Evolutionary conservation across 768 basidiomycete genomes (phyloP), one percentile per base, ranked within the genome.

Genomic region (Cubamyces lactineus): DNA sequence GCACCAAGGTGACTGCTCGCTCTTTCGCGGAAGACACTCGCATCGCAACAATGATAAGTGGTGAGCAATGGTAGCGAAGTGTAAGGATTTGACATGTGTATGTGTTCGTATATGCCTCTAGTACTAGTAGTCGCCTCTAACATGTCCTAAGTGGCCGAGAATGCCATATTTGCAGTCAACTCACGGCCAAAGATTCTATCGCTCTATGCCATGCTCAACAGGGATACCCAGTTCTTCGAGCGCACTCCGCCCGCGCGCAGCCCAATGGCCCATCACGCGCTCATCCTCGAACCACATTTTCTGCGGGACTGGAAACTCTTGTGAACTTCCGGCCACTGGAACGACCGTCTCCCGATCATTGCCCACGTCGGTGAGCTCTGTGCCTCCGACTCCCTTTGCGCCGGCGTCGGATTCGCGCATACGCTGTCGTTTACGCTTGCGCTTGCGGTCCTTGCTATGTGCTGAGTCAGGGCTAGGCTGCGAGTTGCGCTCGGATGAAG

Each of bases 241-340:
- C n/a, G 84, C 82, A 49, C 66, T 68, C 21, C 82, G 76, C 5
- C 89, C 89, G 13, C 76, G 72, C 40, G 65, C 65, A 0, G 79
- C 83, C 89, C 89, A 90, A 64, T 78, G 77, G 16, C 60, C 53
- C 59, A 85, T 38, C 9, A 77, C 73, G 17, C 58, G 69, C 6
- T 71, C 58, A 34, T 85, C 73, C 48, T 84, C 79, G 63, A 85
- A 89, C 88, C 89, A 90, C 70, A 74, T 64, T 53, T 53, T 52
- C 61, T 55, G 52, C 28, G 17, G 16, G 16, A 42, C 40, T n/a
- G n/a, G 40, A n/a, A 17, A 41, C 21, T 28, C 42, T 21, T 53
- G 55, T 26, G 24, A 21, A 9, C 63, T 60, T 30, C 46, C 19
- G 49, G 53, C 5, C 13, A n/a, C 53, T 5, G 30, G 17, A 1